Conservation (phyloP, 2,329 filamentous ascomycete species). For the Alternaria dauci region DNA sequence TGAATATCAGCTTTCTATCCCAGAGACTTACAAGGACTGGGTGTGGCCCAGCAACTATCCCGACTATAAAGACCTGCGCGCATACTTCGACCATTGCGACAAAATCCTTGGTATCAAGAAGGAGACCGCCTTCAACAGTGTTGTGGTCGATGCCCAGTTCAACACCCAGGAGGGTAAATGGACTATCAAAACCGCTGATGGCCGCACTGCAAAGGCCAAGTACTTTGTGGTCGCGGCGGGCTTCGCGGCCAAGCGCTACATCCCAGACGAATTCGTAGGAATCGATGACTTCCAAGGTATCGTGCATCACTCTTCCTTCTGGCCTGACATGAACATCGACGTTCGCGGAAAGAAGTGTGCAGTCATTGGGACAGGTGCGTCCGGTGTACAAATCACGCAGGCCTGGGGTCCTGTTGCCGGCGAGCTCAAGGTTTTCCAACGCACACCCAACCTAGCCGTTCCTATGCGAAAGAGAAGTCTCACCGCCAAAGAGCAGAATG, state of each 20-base stretch:
- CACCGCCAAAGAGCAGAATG: constrained; percentile 58
- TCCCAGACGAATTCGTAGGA: constrained; percentile 62
- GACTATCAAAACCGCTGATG: constrained; percentile 58
- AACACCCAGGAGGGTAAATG: constrained; percentile 56
- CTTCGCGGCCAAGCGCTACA: constrained; percentile 64
- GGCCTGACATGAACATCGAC: constrained; percentile 60
- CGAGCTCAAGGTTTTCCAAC: constrained; percentile 66
- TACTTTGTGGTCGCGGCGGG: constrained; percentile 61
- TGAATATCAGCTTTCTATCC: constrained; percentile 54
- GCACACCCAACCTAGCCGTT: constrained; percentile 33
- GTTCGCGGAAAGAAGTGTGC: constrained; percentile 64
- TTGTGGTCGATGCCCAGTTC: constrained; percentile 60
- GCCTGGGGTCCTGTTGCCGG: constrained; percentile 61
- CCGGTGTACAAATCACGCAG: constrained; percentile 68
- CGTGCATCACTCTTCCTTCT: constrained; percentile 65
- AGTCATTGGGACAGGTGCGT: constrained; percentile 69
- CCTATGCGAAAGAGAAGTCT: neutral
- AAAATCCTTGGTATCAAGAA: constrained; percentile 61
- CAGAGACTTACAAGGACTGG: constrained; percentile 58
- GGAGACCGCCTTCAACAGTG: constrained; percentile 61
- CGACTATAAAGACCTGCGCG: constrained; percentile 57
- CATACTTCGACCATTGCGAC: constrained; percentile 67
- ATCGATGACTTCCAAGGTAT: constrained; percentile 65
- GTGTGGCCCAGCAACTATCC: constrained; percentile 62
- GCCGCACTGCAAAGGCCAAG: constrained; percentile 56